These are phyloP conservation scores for Zelopaecilomyces penicillatus DNA, from an alignment of 2,329 filamentous ascomycete species.

Conservation along the genomic window DNA sequence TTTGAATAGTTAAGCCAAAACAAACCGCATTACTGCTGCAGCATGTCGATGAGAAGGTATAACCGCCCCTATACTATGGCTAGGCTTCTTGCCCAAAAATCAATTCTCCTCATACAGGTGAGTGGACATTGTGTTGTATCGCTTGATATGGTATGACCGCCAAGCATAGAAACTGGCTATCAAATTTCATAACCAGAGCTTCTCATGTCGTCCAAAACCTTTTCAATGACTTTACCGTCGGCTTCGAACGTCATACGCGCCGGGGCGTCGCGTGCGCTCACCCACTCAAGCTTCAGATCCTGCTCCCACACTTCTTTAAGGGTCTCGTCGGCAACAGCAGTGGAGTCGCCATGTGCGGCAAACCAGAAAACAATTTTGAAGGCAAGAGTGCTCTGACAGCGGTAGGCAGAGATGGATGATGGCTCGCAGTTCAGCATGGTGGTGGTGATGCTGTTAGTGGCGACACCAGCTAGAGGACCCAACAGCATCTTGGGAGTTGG, in stretches of 20 bases:
- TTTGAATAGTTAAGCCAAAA: too few species aligned
- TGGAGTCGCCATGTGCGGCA: constrained; percentile 25
- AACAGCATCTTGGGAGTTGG: constrained; percentile 11
- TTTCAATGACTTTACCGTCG: constrained; percentile 18
- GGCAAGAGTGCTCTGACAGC: constrained; percentile 25
- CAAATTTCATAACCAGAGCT: constrained; percentile 18
- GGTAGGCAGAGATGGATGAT: constrained; percentile 27
- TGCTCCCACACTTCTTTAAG: constrained; percentile 25
- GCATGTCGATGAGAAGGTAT: too few species aligned
- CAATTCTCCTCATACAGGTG: too few species aligned
- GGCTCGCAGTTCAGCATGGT: constrained; percentile 27
- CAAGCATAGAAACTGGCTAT: too few species aligned
- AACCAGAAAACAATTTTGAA: constrained; percentile 34
- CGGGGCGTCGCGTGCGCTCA: constrained; percentile 14
- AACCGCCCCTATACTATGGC: too few species aligned
- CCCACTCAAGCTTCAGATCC: constrained; percentile 15
- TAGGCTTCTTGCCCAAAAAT: too few species aligned
- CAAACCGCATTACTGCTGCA: too few species aligned
- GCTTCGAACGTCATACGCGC: constrained; percentile 15
- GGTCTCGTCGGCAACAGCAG: constrained; percentile 12
- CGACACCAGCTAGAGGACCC: constrained; percentile 1
- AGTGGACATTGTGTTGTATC: too few species aligned
- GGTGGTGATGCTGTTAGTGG: constrained; percentile 17
- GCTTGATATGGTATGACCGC: too few species aligned
- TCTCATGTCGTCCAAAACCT: constrained; percentile 19